Conservation (phyloP, 192 early-diverging fungal species). For the Coemansia sp. region DNA sequence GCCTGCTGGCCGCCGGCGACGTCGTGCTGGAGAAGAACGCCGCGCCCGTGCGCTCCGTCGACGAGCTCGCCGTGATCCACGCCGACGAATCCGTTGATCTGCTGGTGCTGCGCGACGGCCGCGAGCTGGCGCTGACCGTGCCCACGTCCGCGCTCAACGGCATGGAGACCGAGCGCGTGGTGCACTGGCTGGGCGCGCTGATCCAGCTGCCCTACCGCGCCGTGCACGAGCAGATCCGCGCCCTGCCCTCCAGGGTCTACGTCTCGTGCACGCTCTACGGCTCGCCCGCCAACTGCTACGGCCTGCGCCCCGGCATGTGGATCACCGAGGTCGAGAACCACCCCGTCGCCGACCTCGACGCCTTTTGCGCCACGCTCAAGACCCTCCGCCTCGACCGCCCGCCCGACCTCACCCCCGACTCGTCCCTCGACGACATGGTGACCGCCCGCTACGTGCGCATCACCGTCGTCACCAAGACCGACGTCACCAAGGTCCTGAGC, state of each 20-base stretch:
- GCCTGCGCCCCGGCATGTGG: slow-evolving; percentile 70
- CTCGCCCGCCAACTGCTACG: slow-evolving; percentile 64
- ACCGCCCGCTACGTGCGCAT: slow-evolving; percentile 38
- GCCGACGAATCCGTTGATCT: slow-evolving; percentile 54
- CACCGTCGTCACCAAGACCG: slow-evolving; percentile 49
- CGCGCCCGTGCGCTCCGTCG: slow-evolving; percentile 54
- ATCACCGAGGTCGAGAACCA: slow-evolving; percentile 67
- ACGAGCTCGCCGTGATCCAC: slow-evolving; percentile 53
- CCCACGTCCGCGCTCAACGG: slow-evolving; percentile 58
- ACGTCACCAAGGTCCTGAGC: slow-evolving; percentile 64
- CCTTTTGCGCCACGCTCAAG: slow-evolving; percentile 55
- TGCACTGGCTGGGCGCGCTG: slow-evolving; percentile 85
- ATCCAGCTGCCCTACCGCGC: slow-evolving; percentile 72
- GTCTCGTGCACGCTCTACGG: slow-evolving; percentile 71
- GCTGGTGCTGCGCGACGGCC: slow-evolving; percentile 66
- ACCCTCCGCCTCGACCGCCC: slow-evolving; percentile 17
- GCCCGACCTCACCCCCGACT: background rate
- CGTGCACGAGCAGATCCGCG: slow-evolving; percentile 64
- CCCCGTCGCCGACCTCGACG: slow-evolving; percentile 57
- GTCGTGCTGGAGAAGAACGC: slow-evolving; percentile 64
- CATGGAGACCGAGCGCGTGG: slow-evolving; percentile 63
- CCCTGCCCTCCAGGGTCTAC: slow-evolving; percentile 62
- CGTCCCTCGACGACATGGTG: background rate
- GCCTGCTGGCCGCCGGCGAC: slow-evolving; percentile 60
- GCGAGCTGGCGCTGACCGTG: slow-evolving; percentile 60